Evolutionary conservation across 1,284 basidiomycete species (phyloP).

Genomic region (Coriolopsis trogii): DNA sequence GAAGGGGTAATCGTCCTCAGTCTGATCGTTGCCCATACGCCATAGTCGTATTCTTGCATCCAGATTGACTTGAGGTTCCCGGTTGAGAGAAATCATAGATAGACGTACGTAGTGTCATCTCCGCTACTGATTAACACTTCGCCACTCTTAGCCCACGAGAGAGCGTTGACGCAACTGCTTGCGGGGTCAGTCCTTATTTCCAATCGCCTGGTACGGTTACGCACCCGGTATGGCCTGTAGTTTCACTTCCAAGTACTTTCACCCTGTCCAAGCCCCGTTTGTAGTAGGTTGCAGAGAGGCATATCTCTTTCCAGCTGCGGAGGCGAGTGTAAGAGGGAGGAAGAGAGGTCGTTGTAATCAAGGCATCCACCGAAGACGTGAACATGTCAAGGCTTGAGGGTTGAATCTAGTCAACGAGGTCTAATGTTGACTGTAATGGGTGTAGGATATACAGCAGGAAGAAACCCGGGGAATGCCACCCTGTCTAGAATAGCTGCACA

Average conservation of each 20-base stretch:
- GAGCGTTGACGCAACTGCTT: conserved; percentile 79
- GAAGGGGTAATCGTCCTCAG: conserved; percentile 56
- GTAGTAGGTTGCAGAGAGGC: conserved; percentile 14
- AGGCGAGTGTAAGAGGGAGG: conserved; percentile 2
- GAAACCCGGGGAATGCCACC: neutral
- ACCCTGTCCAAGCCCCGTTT: conserved; percentile 47
- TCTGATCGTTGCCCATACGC: conserved; percentile 51
- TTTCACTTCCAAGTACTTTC: conserved; percentile 63
- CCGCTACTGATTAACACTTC: conserved; percentile 76
- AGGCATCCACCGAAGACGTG: neutral
- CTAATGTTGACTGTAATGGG: too few species aligned
- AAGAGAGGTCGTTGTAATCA: neutral
- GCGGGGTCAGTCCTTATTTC: neutral
- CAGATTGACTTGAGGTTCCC: conserved; percentile 8
- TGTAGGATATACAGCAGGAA: too few species aligned
- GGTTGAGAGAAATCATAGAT: neutral
- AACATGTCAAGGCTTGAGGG: too few species aligned
- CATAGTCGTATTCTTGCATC: conserved; percentile 77
- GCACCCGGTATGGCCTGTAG: conserved; percentile 66
- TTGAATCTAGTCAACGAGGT: too few species aligned
- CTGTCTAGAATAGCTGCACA: too few species aligned
- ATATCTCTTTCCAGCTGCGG: conserved; percentile 13
- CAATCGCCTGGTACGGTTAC: conserved; percentile 15
- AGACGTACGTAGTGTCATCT: conserved; percentile 79
- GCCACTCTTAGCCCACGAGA: conserved; percentile 83